Base-by-base conservation (phyloP, 139 green algal species). In the Trebouxia sp. region DNA sequence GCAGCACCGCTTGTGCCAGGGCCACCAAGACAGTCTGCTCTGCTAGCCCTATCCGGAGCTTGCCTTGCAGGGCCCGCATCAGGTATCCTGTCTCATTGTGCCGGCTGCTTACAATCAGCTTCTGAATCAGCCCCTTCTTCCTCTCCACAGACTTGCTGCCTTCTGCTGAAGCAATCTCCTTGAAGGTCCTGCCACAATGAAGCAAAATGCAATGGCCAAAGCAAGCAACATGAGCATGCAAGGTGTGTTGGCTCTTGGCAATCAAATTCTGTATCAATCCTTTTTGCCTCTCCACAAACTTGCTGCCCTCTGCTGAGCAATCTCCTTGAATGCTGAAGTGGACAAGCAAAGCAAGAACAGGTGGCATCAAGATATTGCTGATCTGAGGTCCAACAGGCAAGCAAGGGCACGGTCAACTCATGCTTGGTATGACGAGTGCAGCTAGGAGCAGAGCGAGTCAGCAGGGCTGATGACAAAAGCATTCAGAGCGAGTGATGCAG, bases 31-130 rank as follows among this genome's bases (percentile, higher is more conserved):
- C 92, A 6, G 91, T 96, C 88, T 99, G 93, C 86, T 98, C 96
- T 26, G 93, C 95, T 37, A 98, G 92, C 0, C 96, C 96, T 65
- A 99, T 99, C 67, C 96, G 92, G 78, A 99, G 91, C 91, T 98
- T 98, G 79, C 94, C 94, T 89, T 98, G 92, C 76, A 97, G 82
- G 35, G 90, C 93, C 48, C 94, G 84, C 65, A 97, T 92, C 47
- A 97, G 90, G 87, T 96, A 99, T 26, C 94, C 92, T 4, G 96
- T 83, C 88, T 99, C 96, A 78, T 87, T 89, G 38, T 91, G 87
- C 74, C 91, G 90, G 47, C 88, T 86, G 6, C 91, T 85, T n/a
- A 90, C 90, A 43, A 99, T 85, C 78, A 99, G 88, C 84, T 97
- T 96, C 53, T 91, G 89, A 62, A 99, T 98, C 20, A 91, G 53